Base-by-base conservation (phyloP, 306 rosid species). In the Pachyrhizus erosus region DNA sequence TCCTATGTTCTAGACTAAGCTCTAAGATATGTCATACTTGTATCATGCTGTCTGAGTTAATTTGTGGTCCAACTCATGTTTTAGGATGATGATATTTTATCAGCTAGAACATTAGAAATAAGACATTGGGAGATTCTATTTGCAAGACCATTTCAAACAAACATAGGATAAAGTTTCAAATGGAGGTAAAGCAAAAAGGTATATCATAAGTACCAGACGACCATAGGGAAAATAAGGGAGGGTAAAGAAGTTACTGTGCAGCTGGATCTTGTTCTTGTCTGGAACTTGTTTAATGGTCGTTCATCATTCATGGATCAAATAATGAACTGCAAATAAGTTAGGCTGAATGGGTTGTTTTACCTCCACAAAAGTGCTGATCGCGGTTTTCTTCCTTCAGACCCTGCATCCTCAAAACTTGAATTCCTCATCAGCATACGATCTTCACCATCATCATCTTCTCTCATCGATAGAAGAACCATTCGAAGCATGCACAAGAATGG, bases 401-500 rank as follows among this genome's bases (percentile, higher is more conserved):
- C 80, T 54, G 87, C 85, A 76, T 92, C 97, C 54, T 89, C 97
- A 69, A 84, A 70, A 73, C 88, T 87, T 18, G 91, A 75, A 86
- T 79, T 92, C 81, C 93, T 90, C 87, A 88, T 88, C 42, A 92
- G 93, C 87, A 90, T 84, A 81, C 75, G 89, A 70, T 96, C 92
- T 84, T 81, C 94, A 21, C 99, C 99, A 78, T 92, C 87, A 79
- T 96, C 99, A 58, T 96, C 98, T 91, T 96, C 99, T 89, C 99
- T 89, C 94, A 96, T 91, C 0, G 99, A 96, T 51, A 96, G 91
- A 83, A 96, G 99, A 80, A 92, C 94, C 99, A 96, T 96, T 74
- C 99, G 89, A 71, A 96, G 99, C 99, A 96, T 96, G 89, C 98
- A 92, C 83, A 96, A 83, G 88, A 96, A 96, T 9, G 99, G 99